Evolutionary conservation across 2,329 filamentous ascomycete species (phyloP), one percentile per base, ranked within the genome.

Genomic region (Claviceps maximensis): DNA sequence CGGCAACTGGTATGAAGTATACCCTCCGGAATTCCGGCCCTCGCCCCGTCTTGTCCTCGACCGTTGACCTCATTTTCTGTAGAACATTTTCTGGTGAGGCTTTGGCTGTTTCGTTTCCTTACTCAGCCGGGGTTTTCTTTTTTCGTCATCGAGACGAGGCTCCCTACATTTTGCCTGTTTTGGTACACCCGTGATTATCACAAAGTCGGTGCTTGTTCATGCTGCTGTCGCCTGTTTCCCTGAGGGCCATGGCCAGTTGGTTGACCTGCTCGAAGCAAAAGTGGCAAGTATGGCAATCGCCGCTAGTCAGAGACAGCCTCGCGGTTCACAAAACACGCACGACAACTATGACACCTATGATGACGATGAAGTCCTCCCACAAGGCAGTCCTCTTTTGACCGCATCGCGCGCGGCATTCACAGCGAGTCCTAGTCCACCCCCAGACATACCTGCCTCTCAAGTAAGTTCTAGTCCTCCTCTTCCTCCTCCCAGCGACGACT

Each of bases 341-440:
- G 70, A 74, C 57, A 65, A 71, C 58, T 71, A 75, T 68, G 72
- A 73, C 57, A 68, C 67, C 41, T 5, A 25, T 44, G 21, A 15
- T 13, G 21, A 23, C 10, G 5, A 23, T 25, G 21, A 8, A 6
- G 2, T 25, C 56, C 58, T 68, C 41, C 65, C 67, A 48, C 65
- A 60, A 58, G 67, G 67, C 58, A 74, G 71, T 57, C 73, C 73
- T 54, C 65, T 62, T 55, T 67, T 68, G 65, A 62, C 59, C 57
- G 61, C 65, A 54, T 56, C 66, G 56, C 64, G 61, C 58, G 65
- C 63, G 44, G 67, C 57, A 52, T 60, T 67, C 58, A 60, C 63
- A 56, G 61, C 58, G 42, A 63, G 61, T 47, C 62, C 61, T 54
- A 68, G 62, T 60, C 66, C 65, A 53, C 61, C 63, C 25, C 66